A percentile compares a stretch with the other conserved stretches of the same genome.
Evolutionary conservation across 2,329 filamentous ascomycete species (phyloP).

Genomic region (Talaromyces verruculosus): DNA sequence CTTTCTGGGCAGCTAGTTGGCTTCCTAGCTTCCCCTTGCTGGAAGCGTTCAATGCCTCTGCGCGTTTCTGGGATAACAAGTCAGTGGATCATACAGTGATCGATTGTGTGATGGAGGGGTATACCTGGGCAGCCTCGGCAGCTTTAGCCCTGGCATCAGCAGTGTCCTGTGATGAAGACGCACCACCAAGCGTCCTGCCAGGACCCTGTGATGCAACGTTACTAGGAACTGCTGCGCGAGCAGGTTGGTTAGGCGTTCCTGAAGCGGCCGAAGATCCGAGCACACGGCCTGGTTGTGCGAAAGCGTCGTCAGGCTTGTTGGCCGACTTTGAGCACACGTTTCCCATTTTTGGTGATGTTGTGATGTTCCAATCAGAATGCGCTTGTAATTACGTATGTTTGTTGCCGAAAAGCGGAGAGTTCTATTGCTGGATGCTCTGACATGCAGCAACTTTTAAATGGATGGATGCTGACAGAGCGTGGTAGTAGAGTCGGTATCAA

Average conservation of each 20-base stretch:
- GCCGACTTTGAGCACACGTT: slow-evolving; percentile 78
- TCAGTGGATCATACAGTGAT: neutral
- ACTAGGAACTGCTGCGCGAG: slow-evolving; percentile 48
- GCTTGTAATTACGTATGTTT: neutral
- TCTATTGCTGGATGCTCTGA: neutral
- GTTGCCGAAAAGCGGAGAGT: neutral
- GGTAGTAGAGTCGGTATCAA: neutral
- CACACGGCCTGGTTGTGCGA: slow-evolving; percentile 69
- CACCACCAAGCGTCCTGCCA: slow-evolving; percentile 64
- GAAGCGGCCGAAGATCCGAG: slow-evolving; percentile 59
- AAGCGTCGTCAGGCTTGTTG: slow-evolving; percentile 58
- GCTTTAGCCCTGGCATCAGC: slow-evolving; percentile 70
- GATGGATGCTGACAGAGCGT: neutral
- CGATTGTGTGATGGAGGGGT: slow-evolving; percentile 35
- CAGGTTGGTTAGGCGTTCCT: slow-evolving; percentile 44
- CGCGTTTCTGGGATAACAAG: slow-evolving; percentile 59
- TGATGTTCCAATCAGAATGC: neutral
- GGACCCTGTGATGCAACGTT: slow-evolving; percentile 51
- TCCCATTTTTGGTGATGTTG: slow-evolving; percentile 62
- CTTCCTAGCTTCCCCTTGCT: slow-evolving; percentile 66
- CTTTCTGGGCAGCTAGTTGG: slow-evolving; percentile 73
- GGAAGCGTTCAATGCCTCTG: slow-evolving; percentile 50
- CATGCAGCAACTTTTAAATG: neutral
- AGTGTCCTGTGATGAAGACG: slow-evolving; percentile 31
- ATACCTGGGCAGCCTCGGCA: slow-evolving; percentile 80